Evolutionary conservation across 768 basidiomycete genomes (phyloP), one percentile per base, ranked within the genome.

Genomic region (Fistulinella prunicolor): DNA sequence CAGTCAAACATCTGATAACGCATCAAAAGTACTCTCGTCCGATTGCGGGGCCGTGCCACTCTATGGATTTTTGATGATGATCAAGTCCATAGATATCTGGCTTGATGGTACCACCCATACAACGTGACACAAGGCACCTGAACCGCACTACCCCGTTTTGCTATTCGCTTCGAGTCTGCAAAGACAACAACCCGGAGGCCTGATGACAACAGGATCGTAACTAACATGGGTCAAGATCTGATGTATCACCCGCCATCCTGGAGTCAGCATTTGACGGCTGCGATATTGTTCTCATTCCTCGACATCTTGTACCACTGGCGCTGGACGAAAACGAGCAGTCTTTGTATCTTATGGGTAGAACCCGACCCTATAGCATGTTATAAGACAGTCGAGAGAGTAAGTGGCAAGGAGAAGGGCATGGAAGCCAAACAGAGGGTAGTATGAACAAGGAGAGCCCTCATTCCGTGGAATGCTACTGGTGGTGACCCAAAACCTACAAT

Each of bases 191-290:
- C n/a, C n/a, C n/a, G n/a, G n/a, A n/a, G n/a, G n/a, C n/a, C n/a
- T n/a, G n/a, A n/a, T n/a, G n/a, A n/a, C n/a, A n/a, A n/a, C n/a
- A n/a, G n/a, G n/a, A n/a, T n/a, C n/a, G n/a, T n/a, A n/a, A n/a
- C n/a, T n/a, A n/a, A n/a, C n/a, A n/a, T n/a, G n/a, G n/a, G n/a
- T n/a, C n/a, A n/a, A n/a, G n/a, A n/a, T n/a, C n/a, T n/a, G n/a
- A n/a, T 48, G 26, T 52, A 52, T 3, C 53, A 50, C 9, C 53
- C 53, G 8, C 53, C 53, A 21, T 55, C 42, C 38, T 51, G 41
- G 4, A 47, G 50, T 10, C 36, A 30, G 24, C 38, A 55, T 39
- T 38, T 52, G 32, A 24, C 35, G 20, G 20, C 40, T 7, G 53
- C 22, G 1, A 42, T 38, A 12, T 34, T 34, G 9, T 19, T 42